Evolutionary conservation across 192 early-diverging fungal species (phyloP).

Genomic region (Martensiomyces pterosporus): DNA sequence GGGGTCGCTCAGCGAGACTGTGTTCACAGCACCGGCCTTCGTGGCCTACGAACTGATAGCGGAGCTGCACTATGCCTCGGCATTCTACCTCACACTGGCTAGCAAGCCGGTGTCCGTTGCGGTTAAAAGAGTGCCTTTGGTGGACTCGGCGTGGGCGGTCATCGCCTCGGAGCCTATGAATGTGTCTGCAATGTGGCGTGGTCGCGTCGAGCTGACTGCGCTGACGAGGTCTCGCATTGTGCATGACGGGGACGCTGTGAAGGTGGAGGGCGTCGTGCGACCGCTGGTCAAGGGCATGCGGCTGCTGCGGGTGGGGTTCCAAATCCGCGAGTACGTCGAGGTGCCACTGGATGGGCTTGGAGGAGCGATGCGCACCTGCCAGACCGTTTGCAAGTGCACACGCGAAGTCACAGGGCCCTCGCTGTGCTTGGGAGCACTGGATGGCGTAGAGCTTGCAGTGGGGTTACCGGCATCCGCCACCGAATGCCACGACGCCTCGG

Average conservation of each 20-base stretch:
- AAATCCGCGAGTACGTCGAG: slow-evolving; percentile 31
- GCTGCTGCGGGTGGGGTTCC: slow-evolving; percentile 36
- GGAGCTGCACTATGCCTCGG: slow-evolving; percentile 25
- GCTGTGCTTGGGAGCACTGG: not conserved
- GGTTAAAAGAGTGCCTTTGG: slow-evolving; percentile 32
- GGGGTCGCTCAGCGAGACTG: slow-evolving; percentile 34
- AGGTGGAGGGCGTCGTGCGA: slow-evolving; percentile 24
- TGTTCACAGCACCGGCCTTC: slow-evolving; percentile 33
- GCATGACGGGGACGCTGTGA: slow-evolving; percentile 21
- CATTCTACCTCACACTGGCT: slow-evolving; percentile 14
- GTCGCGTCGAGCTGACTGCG: slow-evolving; percentile 35
- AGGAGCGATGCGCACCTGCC: slow-evolving; percentile 1
- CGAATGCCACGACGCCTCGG: too few relatives aligned
- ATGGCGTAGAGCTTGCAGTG: not conserved
- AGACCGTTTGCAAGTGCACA: slow-evolving; percentile 12
- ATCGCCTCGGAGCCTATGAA: slow-evolving; percentile 31
- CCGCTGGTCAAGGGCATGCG: slow-evolving; percentile 43
- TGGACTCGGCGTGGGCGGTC: slow-evolving; percentile 31
- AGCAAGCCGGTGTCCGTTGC: slow-evolving; percentile 21
- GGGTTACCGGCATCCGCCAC: not conserved
- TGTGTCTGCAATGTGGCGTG: slow-evolving; percentile 32
- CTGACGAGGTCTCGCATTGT: slow-evolving; percentile 24
- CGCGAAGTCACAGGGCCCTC: slow-evolving; percentile 13
- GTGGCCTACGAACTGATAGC: slow-evolving; percentile 37
- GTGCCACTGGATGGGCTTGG: slow-evolving; percentile 19